These are phyloP conservation scores for Leucosporidium scottii DNA, from an alignment of 768 basidiomycete species.

Conservation along the genomic window DNA sequence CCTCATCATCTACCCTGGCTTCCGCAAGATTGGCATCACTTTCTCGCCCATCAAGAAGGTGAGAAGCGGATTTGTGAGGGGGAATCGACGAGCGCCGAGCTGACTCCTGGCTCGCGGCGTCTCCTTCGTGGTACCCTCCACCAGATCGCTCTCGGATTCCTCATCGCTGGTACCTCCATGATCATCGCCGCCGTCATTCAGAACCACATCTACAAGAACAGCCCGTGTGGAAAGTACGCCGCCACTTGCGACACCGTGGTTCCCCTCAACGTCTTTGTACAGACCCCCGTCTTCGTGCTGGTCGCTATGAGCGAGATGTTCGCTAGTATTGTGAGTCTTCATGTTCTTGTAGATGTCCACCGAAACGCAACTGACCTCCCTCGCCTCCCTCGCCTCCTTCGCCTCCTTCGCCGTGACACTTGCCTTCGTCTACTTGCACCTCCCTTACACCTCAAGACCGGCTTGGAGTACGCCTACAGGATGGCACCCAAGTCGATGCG, in stretches of 20 bases:
- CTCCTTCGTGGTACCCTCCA: too few species aligned
- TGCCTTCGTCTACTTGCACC: too few species aligned
- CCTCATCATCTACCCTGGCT: slow-evolving; percentile 37
- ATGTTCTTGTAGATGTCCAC: too few species aligned
- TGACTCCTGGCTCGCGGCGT: too few species aligned
- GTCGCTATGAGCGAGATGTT: slow-evolving; percentile 61
- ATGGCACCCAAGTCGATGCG: slow-evolving; percentile 80
- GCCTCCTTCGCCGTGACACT: too few species aligned
- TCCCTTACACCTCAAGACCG: slow-evolving; percentile 45
- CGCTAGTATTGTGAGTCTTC: slow-evolving; percentile 53
- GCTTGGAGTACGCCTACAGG: slow-evolving; percentile 79
- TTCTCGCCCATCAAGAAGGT: slow-evolving; percentile 40
- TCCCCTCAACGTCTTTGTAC: slow-evolving; percentile 38
- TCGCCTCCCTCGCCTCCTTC: too few species aligned
- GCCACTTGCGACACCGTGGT: slow-evolving; percentile 32
- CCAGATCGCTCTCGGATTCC: slow-evolving; percentile 38
- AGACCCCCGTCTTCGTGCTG: slow-evolving; percentile 33
- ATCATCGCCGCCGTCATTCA: slow-evolving; percentile 36
- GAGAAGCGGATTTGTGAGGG: slow-evolving; percentile 33
- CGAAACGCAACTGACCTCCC: too few species aligned
- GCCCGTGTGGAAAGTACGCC: slow-evolving; percentile 37
- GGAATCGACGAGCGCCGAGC: too few species aligned
- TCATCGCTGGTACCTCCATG: slow-evolving; percentile 37
- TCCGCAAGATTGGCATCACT: slow-evolving; percentile 34
- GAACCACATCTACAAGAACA: slow-evolving; percentile 20